Conservation (phyloP, 2,329 filamentous ascomycete species). For the Aspergillus sp. region DNA sequence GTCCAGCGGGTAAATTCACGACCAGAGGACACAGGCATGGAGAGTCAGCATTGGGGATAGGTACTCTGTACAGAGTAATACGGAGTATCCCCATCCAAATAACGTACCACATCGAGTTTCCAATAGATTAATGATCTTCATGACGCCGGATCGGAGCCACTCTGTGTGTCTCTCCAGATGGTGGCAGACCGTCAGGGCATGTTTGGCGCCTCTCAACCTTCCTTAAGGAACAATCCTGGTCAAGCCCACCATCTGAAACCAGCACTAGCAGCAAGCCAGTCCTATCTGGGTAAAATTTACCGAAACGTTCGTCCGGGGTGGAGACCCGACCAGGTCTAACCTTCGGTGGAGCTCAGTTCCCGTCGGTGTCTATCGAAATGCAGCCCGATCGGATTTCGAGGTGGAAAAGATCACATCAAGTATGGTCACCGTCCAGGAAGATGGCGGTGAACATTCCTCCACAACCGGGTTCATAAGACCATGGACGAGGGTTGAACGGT, state of each 20-base stretch:
- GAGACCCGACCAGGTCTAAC: constrained; percentile 14
- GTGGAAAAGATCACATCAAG: neutral
- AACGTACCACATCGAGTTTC: constrained; percentile 1
- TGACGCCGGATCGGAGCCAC: no score
- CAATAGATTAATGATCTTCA: no score
- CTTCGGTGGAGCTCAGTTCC: neutral
- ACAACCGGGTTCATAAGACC: neutral
- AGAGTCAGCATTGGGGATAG: no score
- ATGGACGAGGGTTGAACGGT: neutral
- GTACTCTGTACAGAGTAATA: no score
- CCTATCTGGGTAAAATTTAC: constrained; percentile 15
- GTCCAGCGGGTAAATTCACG: neutral
- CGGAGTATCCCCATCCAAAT: neutral
- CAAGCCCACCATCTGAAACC: constrained; percentile 25
- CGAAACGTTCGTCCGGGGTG: constrained; percentile 19
- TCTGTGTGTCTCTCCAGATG: no score
- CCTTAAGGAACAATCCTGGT: no score
- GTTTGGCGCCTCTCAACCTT: no score
- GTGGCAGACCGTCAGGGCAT: no score
- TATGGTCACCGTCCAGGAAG: neutral
- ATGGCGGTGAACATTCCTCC: neutral
- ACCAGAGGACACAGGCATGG: neutral
- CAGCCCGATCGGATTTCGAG: neutral
- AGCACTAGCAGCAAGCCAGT: constrained; percentile 6
- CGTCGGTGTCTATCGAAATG: neutral